A percentile compares a stretch with the other conserved stretches of the same genome.
Evolutionary conservation across 1,284 basidiomycete genomes (phyloP).

Genomic region (Rhodotorula sp.): DNA sequence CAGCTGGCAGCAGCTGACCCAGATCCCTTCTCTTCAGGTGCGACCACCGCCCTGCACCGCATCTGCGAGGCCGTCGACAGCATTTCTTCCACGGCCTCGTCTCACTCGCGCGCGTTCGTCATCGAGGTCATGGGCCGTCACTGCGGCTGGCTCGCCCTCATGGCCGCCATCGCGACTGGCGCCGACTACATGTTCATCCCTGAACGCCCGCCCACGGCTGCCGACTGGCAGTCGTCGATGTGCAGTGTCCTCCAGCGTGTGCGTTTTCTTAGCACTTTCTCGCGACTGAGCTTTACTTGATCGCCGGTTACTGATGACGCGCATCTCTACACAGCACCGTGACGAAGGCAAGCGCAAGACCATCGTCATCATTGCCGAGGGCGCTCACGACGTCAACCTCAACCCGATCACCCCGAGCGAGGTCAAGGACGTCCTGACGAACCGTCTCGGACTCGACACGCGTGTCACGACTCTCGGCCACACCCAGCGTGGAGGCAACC

Average conservation of each 20-base stretch:
- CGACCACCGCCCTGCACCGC: slow-evolving; percentile 87
- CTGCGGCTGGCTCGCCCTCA: slow-evolving; percentile 94
- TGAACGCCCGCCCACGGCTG: slow-evolving; percentile 74
- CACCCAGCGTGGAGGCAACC: slow-evolving; percentile 90
- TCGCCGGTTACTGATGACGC: neutral
- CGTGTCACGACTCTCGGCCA: slow-evolving; percentile 98
- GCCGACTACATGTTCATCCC: slow-evolving; percentile 98
- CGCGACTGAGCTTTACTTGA: neutral
- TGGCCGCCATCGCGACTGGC: slow-evolving; percentile 89
- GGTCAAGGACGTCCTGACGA: slow-evolving; percentile 82
- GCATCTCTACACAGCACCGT: slow-evolving; percentile 65
- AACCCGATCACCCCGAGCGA: slow-evolving; percentile 87
- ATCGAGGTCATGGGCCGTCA: slow-evolving; percentile 98
- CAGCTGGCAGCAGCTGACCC: no score
- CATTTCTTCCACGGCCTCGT: slow-evolving; percentile 93
- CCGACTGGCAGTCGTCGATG: slow-evolving; percentile 89
- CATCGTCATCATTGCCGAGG: slow-evolving; percentile 96
- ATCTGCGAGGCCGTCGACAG: slow-evolving; percentile 98
- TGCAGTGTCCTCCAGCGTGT: slow-evolving; percentile 65
- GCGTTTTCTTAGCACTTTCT: neutral
- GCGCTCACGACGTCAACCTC: slow-evolving; percentile 81
- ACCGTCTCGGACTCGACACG: slow-evolving; percentile 87
- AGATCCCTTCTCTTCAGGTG: slow-evolving; percentile 52
- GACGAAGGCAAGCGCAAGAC: slow-evolving; percentile 92
- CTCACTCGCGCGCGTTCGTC: slow-evolving; percentile 96